Evolutionary conservation across 768 basidiomycete species (phyloP).

Genomic region (Suillus clintonianus): DNA sequence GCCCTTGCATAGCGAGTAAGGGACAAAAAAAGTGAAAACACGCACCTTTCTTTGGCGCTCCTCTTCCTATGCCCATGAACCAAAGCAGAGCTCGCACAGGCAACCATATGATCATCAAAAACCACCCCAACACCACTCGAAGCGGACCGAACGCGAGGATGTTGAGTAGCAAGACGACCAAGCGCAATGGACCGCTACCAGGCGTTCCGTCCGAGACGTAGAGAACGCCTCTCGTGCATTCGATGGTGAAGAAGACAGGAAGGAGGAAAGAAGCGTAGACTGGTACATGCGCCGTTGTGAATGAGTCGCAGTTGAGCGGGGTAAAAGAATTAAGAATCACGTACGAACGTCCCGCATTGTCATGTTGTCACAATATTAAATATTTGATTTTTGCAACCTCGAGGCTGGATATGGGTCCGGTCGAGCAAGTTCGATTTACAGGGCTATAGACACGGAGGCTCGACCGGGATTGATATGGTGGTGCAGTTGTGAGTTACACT

Average conservation of each 20-base stretch:
- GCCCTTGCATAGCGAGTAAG: background rate
- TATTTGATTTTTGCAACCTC: background rate
- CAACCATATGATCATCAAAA: slow-evolving; percentile 2
- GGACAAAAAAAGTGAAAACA: background rate
- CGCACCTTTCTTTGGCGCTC: slow-evolving; percentile 10
- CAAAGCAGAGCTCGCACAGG: slow-evolving; percentile 15
- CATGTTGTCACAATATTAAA: background rate
- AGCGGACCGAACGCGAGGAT: slow-evolving; percentile 7
- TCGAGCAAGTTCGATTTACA: background rate
- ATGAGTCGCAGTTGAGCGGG: background rate
- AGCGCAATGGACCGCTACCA: slow-evolving; percentile 10
- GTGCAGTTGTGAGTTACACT: background rate
- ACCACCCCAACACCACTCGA: background rate
- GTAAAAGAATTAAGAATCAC: background rate
- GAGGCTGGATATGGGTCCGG: background rate
- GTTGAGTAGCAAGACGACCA: slow-evolving; percentile 2
- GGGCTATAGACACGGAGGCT: background rate
- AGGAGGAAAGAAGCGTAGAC: slow-evolving; percentile 13
- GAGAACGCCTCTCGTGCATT: slow-evolving; percentile 1
- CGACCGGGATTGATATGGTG: background rate
- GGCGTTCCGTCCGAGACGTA: slow-evolving; percentile 2
- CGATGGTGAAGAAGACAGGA: slow-evolving; percentile 14
- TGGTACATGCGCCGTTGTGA: background rate
- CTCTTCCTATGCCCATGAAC: slow-evolving; percentile 19
- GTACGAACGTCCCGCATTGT: background rate